Evolutionary conservation across 2,329 filamentous ascomycete genomes (phyloP).

Genomic region (Gliomastix tumulicola): DNA sequence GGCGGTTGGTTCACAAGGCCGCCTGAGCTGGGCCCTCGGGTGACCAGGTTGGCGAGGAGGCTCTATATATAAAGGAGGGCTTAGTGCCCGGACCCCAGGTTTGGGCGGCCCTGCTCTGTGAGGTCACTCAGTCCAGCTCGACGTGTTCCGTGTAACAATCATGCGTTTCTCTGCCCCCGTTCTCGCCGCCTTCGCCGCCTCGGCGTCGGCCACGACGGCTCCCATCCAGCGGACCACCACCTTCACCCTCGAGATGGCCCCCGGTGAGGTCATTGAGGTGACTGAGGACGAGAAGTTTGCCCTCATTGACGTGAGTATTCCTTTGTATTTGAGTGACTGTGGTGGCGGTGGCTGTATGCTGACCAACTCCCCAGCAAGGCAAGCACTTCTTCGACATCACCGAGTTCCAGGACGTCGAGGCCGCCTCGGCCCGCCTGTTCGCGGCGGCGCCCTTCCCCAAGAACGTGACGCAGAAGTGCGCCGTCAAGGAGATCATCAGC

Average conservation of each 20-base stretch:
- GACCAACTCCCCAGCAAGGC: neutral
- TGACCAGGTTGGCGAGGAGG: no score
- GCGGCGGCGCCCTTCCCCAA: slow-evolving; percentile 9
- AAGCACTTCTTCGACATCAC: slow-evolving; percentile 17
- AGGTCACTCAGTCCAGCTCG: no score
- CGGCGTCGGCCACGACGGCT: slow-evolving; percentile 6
- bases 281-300: slow-evolving; percentile 15
- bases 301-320: slow-evolving; percentile 13
- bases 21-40: no score
- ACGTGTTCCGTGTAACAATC: no score
- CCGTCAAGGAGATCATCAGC: slow-evolving; percentile 9
- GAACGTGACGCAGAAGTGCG: slow-evolving; percentile 9
- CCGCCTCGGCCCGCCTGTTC: slow-evolving; percentile 3
- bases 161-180: slow-evolving; percentile 11
- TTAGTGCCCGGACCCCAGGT: no score
- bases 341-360: neutral
- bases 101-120: no score
- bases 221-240: slow-evolving; percentile 7
- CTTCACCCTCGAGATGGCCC: slow-evolving; percentile 12
- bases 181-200: slow-evolving; percentile 10
- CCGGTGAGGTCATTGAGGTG: slow-evolving; percentile 12
- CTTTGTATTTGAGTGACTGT: no score
- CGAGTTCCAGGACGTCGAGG: slow-evolving; percentile 9
- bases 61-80: no score
- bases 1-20: no score